phyloP scores from a whole-genome alignment of 2,329 filamentous ascomycete species.

The Neofusicoccum kwambonambiense region DNA sequence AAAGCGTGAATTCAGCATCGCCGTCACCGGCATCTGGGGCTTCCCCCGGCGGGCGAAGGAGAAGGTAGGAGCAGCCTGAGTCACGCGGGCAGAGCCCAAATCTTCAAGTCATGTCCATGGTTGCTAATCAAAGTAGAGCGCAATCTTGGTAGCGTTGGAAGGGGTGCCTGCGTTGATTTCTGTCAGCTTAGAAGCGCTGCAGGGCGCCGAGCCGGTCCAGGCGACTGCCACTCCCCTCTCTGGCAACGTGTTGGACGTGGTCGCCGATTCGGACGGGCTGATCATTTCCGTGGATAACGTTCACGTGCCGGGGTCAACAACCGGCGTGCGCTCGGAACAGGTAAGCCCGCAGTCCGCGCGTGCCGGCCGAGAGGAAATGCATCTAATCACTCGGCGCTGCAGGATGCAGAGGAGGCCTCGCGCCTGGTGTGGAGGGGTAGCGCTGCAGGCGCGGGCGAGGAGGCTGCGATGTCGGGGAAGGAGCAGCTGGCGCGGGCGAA shows the following conservation, averaged over 20 bases:
- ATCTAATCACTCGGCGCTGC: slow-evolving; percentile 11
- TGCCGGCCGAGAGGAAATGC: slow-evolving; percentile 6
- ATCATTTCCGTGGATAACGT: slow-evolving; percentile 56
- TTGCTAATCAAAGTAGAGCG: slow-evolving; percentile 11
- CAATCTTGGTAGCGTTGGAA: slow-evolving; percentile 44
- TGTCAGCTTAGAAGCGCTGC: slow-evolving; percentile 55
- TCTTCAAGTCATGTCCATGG: no score
- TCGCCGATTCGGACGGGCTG: slow-evolving; percentile 25
- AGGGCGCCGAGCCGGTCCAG: slow-evolving; percentile 38
- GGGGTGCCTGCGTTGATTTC: slow-evolving; percentile 62
- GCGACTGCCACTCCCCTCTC: slow-evolving; percentile 49
- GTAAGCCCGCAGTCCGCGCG: slow-evolving; percentile 24
- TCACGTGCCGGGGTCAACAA: slow-evolving; percentile 52
- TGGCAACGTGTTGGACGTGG: slow-evolving; percentile 66
- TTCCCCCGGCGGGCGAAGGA: slow-evolving; percentile 24
- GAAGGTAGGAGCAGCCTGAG: slow-evolving; percentile 38
- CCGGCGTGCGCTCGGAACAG: slow-evolving; percentile 32
- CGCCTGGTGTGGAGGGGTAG: background rate
- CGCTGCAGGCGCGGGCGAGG: background rate
- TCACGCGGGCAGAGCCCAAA: slow-evolving; percentile 25
- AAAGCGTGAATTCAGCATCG: slow-evolving; percentile 35
- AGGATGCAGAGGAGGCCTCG: background rate
- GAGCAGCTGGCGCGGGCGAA: slow-evolving; percentile 21
- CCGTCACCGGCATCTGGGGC: slow-evolving; percentile 54
- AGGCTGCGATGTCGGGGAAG: slow-evolving; percentile 2